phyloP scores from a whole-genome alignment of 768 basidiomycete genomes.

The Amanita pseudoporphyria region DNA sequence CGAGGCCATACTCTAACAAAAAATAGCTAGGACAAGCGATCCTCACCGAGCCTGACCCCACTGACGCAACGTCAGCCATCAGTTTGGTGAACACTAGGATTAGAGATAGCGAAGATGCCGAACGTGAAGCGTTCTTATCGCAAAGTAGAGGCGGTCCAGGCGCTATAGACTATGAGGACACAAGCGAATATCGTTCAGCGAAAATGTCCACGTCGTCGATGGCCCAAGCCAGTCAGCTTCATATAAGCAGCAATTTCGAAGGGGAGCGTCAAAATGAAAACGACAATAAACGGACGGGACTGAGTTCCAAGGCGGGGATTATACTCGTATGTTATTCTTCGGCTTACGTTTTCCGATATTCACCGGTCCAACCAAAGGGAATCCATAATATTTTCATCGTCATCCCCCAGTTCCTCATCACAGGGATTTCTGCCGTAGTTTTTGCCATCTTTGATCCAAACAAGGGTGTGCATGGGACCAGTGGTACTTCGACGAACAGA shows the following conservation, averaged over 20 bases:
- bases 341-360: neutral
- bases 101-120: slow-evolving; percentile 18
- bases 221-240: slow-evolving; percentile 10
- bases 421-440: slow-evolving; percentile 73
- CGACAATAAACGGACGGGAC: slow-evolving; percentile 12
- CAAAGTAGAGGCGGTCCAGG: slow-evolving; percentile 21
- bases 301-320: slow-evolving; percentile 82
- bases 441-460: slow-evolving; percentile 81
- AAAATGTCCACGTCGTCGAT: slow-evolving; percentile 6
- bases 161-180: slow-evolving; percentile 14
- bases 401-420: slow-evolving; percentile 89
- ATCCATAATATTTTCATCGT: slow-evolving; percentile 95
- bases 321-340: slow-evolving; percentile 51
- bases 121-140: slow-evolving; percentile 21
- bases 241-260: slow-evolving; percentile 6
- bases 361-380: slow-evolving; percentile 39
- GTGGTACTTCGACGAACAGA: slow-evolving; percentile 1
- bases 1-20: neutral
- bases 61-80: slow-evolving; percentile 28
- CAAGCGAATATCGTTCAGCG: neutral
- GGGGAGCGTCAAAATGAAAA: slow-evolving; percentile 1
- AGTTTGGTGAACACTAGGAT: slow-evolving; percentile 36
- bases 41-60: slow-evolving; percentile 45
- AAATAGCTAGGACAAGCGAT: slow-evolving; percentile 77
- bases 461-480: too few relatives aligned